Evolutionary conservation across 768 basidiomycete species (phyloP).

Genomic region (Ramaria sp.): DNA sequence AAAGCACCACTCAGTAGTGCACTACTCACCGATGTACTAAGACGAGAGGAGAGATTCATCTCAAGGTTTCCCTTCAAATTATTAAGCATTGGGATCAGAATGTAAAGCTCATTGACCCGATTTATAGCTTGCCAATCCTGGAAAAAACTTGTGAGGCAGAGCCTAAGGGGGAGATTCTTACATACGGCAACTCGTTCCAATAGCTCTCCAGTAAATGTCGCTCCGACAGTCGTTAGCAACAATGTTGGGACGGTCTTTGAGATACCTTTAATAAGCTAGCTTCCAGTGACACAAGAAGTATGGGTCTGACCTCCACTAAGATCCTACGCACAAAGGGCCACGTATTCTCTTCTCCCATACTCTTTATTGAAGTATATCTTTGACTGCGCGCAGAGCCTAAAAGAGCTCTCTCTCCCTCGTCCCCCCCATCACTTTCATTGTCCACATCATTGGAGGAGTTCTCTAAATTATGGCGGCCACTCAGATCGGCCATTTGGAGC

Average conservation of each 20-base stretch:
- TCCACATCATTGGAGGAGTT: neutral
- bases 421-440: neutral
- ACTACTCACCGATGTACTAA: conserved; percentile 65
- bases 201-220: conserved; percentile 86
- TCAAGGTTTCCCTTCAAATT: conserved; percentile 98
- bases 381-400: neutral
- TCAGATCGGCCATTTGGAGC: neutral
- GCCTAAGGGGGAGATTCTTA: conserved; percentile 5
- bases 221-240: conserved; percentile 69
- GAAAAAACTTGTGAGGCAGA: neutral
- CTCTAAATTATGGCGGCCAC: neutral
- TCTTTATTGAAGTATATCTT: neutral
- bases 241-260: conserved; percentile 78
- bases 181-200: conserved; percentile 77
- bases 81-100: conserved; percentile 88
- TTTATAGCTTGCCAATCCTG: conserved; percentile 86
- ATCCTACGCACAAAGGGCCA: conserved; percentile 26
- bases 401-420: neutral
- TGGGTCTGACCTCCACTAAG: conserved; percentile 53
- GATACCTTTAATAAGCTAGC: neutral
- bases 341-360: neutral
- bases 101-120: conserved; percentile 88
- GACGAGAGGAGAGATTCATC: conserved; percentile 93
- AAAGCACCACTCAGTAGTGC: neutral
- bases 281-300: neutral